Base-by-base conservation (phyloP, 2,329 filamentous ascomycete genomes). In the Colletotrichum plurivorum region DNA sequence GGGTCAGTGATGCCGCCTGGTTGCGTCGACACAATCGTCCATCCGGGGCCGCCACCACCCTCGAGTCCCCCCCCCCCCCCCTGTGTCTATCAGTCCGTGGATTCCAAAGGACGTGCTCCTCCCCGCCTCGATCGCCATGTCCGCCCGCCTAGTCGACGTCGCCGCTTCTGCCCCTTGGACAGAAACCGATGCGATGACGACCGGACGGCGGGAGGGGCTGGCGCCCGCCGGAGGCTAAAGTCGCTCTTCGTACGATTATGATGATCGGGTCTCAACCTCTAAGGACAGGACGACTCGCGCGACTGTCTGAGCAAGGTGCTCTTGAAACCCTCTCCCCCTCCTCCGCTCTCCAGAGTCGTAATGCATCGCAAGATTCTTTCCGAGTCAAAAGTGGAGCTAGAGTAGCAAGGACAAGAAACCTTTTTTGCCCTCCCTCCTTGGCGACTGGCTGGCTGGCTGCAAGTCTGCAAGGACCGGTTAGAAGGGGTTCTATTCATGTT, bases 331-430 rank as follows among this genome's bases (percentile, higher is more conserved):
- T 60, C 31, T 39, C 18, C 41, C 49, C 61, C 61, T 55, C 61
- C 62, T 69, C 51, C 49, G 43, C 61, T 49, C 49, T 27, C 45
- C 36, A 66, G 49, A 59, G 66, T 69, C 51, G 55, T 59, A 69
- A 52, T 65, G 66, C 49, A 68, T 66, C 66, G 61, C 66, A 69
- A 66, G 48, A 69, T 65, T 69, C 66, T 65, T 45, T 69, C 66
- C 66, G 62, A 66, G 55, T 54, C 43, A 45, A 66, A 58, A 66
- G 66, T 69, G 66, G 66, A 51, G 25, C 55, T 59, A 58, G 48
- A 31, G 62, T 59, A 49, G 62, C 51, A 69, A 51, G 27, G 66
- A 60, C 61, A 69, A 56, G 54, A 69, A 60, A 65, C 61, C 36
- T 66, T 69, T 49, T 62, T 51, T 52, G 46, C 20, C 36, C 27